These are phyloP conservation scores for Botrytis paeoniae DNA, from an alignment of 2,329 filamentous ascomycete genomes.

Conservation along the genomic window DNA sequence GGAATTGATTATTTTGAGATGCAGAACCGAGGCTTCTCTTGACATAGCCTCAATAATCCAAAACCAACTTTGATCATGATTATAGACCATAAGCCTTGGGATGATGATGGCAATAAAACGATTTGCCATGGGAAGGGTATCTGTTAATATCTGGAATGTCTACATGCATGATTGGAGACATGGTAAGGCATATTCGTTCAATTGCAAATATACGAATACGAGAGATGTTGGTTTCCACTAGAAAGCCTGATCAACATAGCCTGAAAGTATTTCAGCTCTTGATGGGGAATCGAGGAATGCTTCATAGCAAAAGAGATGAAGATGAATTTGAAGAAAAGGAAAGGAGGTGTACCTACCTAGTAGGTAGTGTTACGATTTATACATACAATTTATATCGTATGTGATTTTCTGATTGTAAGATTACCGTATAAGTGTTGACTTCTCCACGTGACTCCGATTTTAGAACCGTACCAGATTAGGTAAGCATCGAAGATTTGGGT, in stretches of 20 bases:
- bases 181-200: background rate
- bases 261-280: background rate
- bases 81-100: background rate
- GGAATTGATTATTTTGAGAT: background rate
- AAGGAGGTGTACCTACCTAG: no score
- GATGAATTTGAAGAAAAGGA: background rate
- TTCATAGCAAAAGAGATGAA: background rate
- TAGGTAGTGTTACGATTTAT: no score
- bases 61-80: background rate
- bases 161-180: background rate
- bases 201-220: background rate
- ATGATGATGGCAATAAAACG: background rate
- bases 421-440: no score
- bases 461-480: background rate
- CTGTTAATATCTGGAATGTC: background rate
- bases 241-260: background rate
- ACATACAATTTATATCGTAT: background rate
- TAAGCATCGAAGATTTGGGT: background rate
- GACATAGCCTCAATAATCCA: background rate
- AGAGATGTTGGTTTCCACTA: constrained; percentile 4
- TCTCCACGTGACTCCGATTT: background rate
- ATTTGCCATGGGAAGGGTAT: background rate
- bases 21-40: background rate
- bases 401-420: no score
- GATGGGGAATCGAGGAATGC: background rate